Base-by-base conservation (phyloP, 2,329 filamentous ascomycete genomes). In the Aaosphaeria pasadenensis region DNA sequence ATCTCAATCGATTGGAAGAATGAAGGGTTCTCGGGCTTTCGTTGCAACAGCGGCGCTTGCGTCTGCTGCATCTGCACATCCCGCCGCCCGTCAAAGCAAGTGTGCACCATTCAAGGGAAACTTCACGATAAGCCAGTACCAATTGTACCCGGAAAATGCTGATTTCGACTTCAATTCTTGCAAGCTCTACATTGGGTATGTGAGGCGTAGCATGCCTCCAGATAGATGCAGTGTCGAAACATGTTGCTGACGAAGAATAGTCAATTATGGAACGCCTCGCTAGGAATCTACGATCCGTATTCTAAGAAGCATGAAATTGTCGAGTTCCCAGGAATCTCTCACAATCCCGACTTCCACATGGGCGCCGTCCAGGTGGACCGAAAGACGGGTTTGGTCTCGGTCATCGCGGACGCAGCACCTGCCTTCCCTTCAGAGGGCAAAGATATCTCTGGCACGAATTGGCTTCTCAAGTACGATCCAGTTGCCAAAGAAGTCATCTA, bases 231-330 rank as follows among this genome's bases (percentile, higher is more conserved):
- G 33, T 13, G 33, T 11, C 3, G 33, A 36, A 13, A 13, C 33
- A 36, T 24, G 13, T 36, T 9, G 33, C 33, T 36, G 13, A 36
- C 4, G 13, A 13, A 36, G 13, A 11, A 3, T 36, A 56, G 55
- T 30, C 51, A 56, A 42, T 48, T 58, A 17, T 58, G 49, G 47
- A 58, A 58, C 43, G 53, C 55, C n/a, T 56, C 55, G 11, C 47
- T 58, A 7, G 55, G 49, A 17, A 54, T 56, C 47, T 55, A 56
- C 48, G 49, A 56, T 45, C 53, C 53, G 24, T 58, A 56, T 46
- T 52, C 47, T 9, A 9, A 45, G n/a, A 31, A 40, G 4, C 45
- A 54, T 36, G 45, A 49, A 17, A 47, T 42, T 44, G 38, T 58
- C 30, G 47, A 50, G 9, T 58, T 58, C 44, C 39, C 36, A 3